Percentiles rank a stretch among this genome's conserved stretches.
Evolutionary conservation across 75 land plant species (phyloP).

Genomic region (Pinus albicaulis): DNA sequence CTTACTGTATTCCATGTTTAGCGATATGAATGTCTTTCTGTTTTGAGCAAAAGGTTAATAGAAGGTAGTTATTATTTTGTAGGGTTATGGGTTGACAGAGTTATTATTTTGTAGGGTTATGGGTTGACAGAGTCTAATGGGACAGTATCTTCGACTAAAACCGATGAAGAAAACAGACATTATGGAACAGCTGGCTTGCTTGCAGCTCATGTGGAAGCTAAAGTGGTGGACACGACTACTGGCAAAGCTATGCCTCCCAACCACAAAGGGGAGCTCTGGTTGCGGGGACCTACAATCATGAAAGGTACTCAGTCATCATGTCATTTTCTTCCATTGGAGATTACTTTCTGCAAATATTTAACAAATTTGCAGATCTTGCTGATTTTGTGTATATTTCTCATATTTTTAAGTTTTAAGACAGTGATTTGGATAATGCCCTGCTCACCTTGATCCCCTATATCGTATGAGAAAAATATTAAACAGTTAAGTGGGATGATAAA

Average conservation of each 20-base stretch:
- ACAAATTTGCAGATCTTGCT: too few species aligned
- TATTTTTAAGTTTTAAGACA: background rate
- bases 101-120: too few species aligned
- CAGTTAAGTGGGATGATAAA: too few species aligned
- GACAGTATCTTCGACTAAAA: slow-evolving; percentile 49
- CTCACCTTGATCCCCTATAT: too few species aligned
- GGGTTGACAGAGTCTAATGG: slow-evolving; percentile 84
- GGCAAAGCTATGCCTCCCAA: slow-evolving; percentile 54
- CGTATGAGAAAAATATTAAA: too few species aligned
- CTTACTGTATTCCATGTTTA: too few species aligned
- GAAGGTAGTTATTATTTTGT: slow-evolving; percentile 5
- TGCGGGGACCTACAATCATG: slow-evolving; percentile 54
- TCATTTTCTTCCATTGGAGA: too few species aligned
- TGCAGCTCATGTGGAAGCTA: slow-evolving; percentile 70
- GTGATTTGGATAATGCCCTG: background rate
- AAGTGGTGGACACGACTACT: slow-evolving; percentile 65
- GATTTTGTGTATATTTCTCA: slow-evolving; percentile 1
- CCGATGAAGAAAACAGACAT: slow-evolving; percentile 52
- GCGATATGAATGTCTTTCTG: too few species aligned
- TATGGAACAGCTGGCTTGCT: slow-evolving; percentile 79
- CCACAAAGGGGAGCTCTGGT: slow-evolving; percentile 82
- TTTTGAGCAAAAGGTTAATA: background rate
- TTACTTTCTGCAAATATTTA: background rate
- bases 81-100: slow-evolving; percentile 92
- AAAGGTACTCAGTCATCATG: background rate